Evolutionary conservation across 768 basidiomycete species (phyloP).

Genomic region (Tubosaeta sp.): DNA sequence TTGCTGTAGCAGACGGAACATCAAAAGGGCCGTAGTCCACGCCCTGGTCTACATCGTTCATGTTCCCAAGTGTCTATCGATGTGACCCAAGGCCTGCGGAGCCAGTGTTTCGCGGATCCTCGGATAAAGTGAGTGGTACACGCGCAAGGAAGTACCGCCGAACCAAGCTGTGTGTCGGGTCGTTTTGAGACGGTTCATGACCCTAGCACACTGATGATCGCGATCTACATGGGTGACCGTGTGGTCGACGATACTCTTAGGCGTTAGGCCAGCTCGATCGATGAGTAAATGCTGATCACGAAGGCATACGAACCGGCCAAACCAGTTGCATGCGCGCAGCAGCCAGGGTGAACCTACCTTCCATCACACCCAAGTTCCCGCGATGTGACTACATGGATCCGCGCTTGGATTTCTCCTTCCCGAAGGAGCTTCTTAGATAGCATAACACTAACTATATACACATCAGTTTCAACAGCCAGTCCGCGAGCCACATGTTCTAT

Average conservation of each 20-base stretch:
- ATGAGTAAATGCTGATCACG: not conserved
- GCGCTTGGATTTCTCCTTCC: not conserved
- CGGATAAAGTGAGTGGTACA: constrained; percentile 60
- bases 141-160: constrained; percentile 20
- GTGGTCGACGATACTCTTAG: not conserved
- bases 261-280: no score
- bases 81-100: constrained; percentile 24
- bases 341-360: not conserved
- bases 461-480: not conserved
- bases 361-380: not conserved
- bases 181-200: not conserved
- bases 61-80: constrained; percentile 29
- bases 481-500: constrained; percentile 2
- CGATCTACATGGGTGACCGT: not conserved
- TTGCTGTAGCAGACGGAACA: not conserved
- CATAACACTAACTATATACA: not conserved
- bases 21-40: not conserved
- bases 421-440: not conserved
- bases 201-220: not conserved
- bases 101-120: constrained; percentile 60
- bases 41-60: constrained; percentile 22
- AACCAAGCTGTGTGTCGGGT: not conserved
- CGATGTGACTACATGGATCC: not conserved
- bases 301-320: not conserved
- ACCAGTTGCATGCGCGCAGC: not conserved